Conservation (phyloP, 768 basidiomycete genomes). For the Podaxis sp. region DNA sequence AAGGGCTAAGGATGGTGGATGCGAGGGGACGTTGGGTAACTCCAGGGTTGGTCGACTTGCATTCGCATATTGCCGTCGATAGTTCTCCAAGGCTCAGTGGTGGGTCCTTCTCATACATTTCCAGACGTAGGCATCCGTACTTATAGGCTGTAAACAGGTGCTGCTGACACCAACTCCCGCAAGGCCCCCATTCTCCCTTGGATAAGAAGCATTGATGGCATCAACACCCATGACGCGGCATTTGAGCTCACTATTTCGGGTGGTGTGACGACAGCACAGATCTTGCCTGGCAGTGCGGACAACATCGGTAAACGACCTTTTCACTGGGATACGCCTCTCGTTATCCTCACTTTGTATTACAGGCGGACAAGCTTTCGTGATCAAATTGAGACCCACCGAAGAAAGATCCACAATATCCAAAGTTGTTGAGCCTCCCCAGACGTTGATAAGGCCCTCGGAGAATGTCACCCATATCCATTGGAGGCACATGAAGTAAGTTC, state of each 20-base stretch:
- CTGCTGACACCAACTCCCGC: constrained; percentile 54
- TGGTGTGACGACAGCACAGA: constrained; percentile 69
- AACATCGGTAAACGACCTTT: constrained; percentile 46
- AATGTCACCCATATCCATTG: constrained; percentile 42
- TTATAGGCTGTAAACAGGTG: constrained; percentile 28
- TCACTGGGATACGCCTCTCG: background rate
- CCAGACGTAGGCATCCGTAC: background rate
- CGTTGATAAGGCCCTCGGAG: constrained; percentile 37
- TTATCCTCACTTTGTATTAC: background rate
- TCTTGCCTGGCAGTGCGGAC: constrained; percentile 69
- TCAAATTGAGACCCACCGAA: constrained; percentile 69
- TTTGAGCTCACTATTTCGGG: constrained; percentile 62
- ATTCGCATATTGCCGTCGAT: constrained; percentile 38
- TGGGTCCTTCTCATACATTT: constrained; percentile 18
- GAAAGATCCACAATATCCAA: constrained; percentile 69
- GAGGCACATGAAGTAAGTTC: constrained; percentile 73
- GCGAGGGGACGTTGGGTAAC: constrained; percentile 61
- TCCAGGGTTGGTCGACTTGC: constrained; percentile 46
- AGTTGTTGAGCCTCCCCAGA: constrained; percentile 72
- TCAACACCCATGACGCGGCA: constrained; percentile 73
- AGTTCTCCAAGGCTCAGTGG: constrained; percentile 30
- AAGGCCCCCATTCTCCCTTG: constrained; percentile 55
- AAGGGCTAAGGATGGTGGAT: constrained; percentile 42
- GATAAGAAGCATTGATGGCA: constrained; percentile 66
- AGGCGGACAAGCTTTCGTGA: constrained; percentile 79